Conservation (phyloP, 441 rosid species). For the Francoa sonchifolia region DNA sequence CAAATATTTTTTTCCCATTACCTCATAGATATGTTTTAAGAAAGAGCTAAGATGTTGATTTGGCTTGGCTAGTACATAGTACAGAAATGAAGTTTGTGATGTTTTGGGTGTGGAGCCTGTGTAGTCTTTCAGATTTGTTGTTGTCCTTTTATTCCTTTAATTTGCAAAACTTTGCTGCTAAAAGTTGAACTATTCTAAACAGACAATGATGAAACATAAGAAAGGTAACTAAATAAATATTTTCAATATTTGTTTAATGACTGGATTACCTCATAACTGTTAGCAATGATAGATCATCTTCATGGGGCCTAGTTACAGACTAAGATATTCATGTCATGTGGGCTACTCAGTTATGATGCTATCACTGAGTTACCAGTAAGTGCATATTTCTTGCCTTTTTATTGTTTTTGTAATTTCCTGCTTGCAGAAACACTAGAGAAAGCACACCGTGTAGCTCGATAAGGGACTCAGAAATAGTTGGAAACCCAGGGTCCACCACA, state of each 20-base stretch:
- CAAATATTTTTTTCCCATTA: no score
- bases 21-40: no score
- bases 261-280: conserved; percentile 14
- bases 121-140: neutral
- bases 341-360: conserved; percentile 30
- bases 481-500: conserved; percentile 37
- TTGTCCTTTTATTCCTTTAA: neutral
- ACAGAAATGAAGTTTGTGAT: conserved; percentile 1
- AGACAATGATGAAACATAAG: conserved; percentile 3
- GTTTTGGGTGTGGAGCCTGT: neutral
- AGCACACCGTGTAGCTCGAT: conserved; percentile 45
- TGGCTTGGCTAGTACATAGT: neutral
- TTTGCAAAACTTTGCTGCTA: neutral
- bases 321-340: conserved; percentile 20
- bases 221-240: no score
- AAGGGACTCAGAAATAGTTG: conserved; percentile 19
- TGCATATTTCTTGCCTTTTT: conserved; percentile 12
- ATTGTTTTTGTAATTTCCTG: conserved; percentile 7
- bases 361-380: conserved; percentile 17
- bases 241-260: conserved; percentile 9
- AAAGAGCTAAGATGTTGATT: no score
- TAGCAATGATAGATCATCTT: conserved; percentile 32
- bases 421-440: conserved; percentile 42
- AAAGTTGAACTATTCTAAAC: neutral
- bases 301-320: conserved; percentile 37